A percentile compares a stretch with the other conserved stretches of the same genome.
phyloP scores from a whole-genome alignment of 169 alveolate species.

The Plasmodium fragile region DNA sequence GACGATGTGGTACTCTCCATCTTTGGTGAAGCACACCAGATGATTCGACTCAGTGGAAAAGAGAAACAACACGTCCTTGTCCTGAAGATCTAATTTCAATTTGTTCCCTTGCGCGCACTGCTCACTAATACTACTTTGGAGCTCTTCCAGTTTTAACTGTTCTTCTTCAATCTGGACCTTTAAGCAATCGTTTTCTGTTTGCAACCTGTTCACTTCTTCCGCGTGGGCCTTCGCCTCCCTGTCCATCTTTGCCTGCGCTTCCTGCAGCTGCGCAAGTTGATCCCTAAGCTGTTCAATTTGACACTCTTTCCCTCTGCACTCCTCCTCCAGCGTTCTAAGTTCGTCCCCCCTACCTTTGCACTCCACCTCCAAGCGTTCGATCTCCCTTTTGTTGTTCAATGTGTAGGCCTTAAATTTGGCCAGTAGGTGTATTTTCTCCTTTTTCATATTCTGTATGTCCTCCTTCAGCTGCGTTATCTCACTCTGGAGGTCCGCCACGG shows the following conservation, averaged over 20 bases:
- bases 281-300: background rate
- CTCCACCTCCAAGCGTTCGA: constrained; percentile 18
- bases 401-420: constrained; percentile 67
- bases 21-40: constrained; percentile 24
- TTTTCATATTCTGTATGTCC: constrained; percentile 46
- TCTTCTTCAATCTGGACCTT: constrained; percentile 13
- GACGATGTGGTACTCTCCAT: constrained; percentile 19
- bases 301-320: background rate
- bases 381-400: constrained; percentile 53
- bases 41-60: background rate
- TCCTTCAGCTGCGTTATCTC: constrained; percentile 20
- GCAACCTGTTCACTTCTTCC: constrained; percentile 3
- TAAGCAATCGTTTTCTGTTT: constrained; percentile 3
- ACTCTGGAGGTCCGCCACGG: background rate
- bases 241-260: constrained; percentile 6
- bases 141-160: background rate
- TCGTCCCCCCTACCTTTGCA: constrained; percentile 28
- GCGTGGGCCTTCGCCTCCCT: background rate
- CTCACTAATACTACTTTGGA: background rate
- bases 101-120: background rate
- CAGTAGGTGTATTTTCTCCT: constrained; percentile 54
- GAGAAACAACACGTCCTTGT: constrained; percentile 11
- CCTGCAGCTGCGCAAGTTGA: background rate
- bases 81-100: background rate
- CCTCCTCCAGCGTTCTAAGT: background rate